Conservation (phyloP, 2,329 filamentous ascomycete genomes). For the Hypoxylon sp. region DNA sequence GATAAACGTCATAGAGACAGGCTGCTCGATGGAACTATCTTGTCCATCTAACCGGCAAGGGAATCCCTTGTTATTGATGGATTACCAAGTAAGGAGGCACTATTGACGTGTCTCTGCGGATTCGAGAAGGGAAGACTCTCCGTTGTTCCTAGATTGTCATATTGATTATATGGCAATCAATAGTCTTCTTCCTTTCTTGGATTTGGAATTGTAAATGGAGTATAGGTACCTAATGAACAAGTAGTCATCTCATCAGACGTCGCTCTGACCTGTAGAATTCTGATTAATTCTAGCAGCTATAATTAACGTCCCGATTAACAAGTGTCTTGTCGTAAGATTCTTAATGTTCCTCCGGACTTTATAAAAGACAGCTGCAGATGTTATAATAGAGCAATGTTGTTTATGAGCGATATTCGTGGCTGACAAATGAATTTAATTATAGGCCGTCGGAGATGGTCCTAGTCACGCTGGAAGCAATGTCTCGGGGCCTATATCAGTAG, state of each 20-base stretch:
- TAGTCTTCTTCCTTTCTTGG: neutral
- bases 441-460: neutral
- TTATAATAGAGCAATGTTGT: neutral
- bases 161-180: neutral
- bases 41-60: slow-evolving; percentile 7
- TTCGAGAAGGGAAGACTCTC: slow-evolving; percentile 2
- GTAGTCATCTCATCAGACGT: neutral
- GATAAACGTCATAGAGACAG: slow-evolving; percentile 24
- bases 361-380: neutral
- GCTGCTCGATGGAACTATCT: neutral
- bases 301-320: neutral
- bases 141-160: slow-evolving; percentile 8
- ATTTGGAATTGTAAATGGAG: neutral
- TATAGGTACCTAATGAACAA: neutral
- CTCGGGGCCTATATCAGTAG: slow-evolving; percentile 2
- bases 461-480: neutral
- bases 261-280: neutral
- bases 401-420: neutral
- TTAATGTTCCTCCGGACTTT: neutral
- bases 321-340: neutral
- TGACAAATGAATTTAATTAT: neutral
- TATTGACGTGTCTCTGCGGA: neutral
- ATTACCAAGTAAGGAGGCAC: neutral
- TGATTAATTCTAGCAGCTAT: neutral
- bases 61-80: neutral